phyloP scores from a whole-genome alignment of 768 basidiomycete genomes.

The Lyophyllum semitale region DNA sequence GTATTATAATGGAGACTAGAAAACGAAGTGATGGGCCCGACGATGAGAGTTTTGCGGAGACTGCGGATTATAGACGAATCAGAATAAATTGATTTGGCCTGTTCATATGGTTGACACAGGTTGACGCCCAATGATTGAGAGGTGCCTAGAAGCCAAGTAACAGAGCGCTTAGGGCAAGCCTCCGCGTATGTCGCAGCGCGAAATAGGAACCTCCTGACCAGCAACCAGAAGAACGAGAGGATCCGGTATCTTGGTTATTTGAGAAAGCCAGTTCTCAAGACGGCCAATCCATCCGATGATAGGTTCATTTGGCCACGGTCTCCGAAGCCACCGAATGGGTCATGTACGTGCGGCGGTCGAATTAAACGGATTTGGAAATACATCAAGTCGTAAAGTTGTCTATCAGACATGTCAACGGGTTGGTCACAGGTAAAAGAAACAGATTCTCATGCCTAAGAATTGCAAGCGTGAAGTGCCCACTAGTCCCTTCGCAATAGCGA shows the following conservation, averaged over 20 bases:
- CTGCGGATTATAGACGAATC: too few relatives aligned
- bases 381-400: constrained; percentile 13
- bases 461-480: not conserved
- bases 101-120: not conserved
- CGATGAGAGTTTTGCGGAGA: not conserved
- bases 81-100: too few relatives aligned
- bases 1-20: not conserved
- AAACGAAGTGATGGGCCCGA: not conserved
- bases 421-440: not conserved
- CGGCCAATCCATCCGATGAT: not conserved
- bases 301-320: constrained; percentile 6
- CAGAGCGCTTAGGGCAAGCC: not conserved
- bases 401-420: constrained; percentile 1
- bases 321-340: constrained; percentile 6
- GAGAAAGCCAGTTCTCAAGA: not conserved
- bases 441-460: constrained; percentile 4
- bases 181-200: constrained; percentile 3
- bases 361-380: constrained; percentile 12
- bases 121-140: not conserved
- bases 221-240: not conserved
- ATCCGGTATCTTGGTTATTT: not conserved
- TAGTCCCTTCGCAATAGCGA: constrained; percentile 43
- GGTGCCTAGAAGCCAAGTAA: not conserved
- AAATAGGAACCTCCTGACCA: not conserved
- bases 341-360: not conserved